A percentile compares a stretch with the other conserved stretches of the same genome.
These are phyloP conservation scores for Blastobotrys capitulatus DNA, from an alignment of 1,139 yeast genomes.

Conservation along the genomic window DNA sequence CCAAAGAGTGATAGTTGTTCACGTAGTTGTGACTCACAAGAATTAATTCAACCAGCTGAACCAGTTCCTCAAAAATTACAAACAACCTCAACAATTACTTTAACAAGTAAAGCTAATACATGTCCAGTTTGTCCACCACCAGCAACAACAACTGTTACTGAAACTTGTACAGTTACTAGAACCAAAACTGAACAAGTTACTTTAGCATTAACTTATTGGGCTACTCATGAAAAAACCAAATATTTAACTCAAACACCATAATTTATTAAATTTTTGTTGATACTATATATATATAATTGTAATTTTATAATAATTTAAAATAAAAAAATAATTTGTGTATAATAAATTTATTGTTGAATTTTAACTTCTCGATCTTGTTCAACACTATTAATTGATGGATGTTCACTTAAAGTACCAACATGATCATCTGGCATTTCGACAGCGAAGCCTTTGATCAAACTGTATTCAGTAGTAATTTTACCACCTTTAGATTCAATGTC, in stretches of 20 bases:
- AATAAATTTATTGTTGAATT: conserved; percentile 6
- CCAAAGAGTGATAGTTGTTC: no score
- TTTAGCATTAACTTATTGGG: neutral
- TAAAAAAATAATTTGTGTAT: no score
- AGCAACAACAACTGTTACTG: neutral
- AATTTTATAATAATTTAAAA: no score
- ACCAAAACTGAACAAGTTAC: neutral
- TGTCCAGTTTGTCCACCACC: neutral
- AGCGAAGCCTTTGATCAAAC: conserved; percentile 29
- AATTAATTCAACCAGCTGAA: neutral
- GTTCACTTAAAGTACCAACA: conserved; percentile 22
- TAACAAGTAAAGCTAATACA: neutral
- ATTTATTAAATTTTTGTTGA: no score
- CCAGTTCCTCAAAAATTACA: neutral
- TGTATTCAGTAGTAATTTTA: conserved; percentile 25
- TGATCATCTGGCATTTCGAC: conserved; percentile 30
- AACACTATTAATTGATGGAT: conserved; percentile 28
- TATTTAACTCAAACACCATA: neutral
- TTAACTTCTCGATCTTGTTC: conserved; percentile 32
- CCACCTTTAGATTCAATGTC: conserved; percentile 13
- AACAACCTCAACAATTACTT: neutral
- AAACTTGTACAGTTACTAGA: neutral
- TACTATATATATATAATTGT: no score
- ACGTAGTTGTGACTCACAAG: neutral
- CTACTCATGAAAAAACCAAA: neutral